These are phyloP conservation scores for Leptographium procerum DNA, from an alignment of 2,329 filamentous ascomycete genomes.

Conservation along the genomic window DNA sequence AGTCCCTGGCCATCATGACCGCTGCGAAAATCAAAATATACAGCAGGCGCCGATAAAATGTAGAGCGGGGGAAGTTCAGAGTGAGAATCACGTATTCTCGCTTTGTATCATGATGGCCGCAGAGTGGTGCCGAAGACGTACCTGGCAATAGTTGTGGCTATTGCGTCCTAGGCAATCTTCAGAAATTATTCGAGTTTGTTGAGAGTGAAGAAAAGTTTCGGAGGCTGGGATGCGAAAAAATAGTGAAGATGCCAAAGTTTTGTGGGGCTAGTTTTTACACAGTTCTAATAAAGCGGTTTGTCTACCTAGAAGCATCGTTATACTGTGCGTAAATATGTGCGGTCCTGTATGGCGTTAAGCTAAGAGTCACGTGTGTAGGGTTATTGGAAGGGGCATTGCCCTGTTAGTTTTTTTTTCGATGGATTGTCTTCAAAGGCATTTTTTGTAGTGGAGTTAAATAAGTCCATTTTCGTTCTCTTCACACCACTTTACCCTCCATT, in stretches of 20 bases:
- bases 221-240: background rate
- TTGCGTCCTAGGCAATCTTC: slow-evolving; percentile 18
- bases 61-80: background rate
- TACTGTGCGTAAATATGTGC: background rate
- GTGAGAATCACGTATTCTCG: background rate
- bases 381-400: background rate
- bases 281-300: background rate
- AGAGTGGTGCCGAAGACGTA: slow-evolving; percentile 14
- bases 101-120: background rate
- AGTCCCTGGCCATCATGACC: slow-evolving; percentile 1
- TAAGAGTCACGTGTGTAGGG: background rate
- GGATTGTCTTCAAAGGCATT: background rate
- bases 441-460: background rate
- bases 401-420: background rate
- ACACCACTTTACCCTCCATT: slow-evolving; percentile 2
- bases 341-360: background rate
- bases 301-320: no score
- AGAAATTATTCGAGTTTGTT: slow-evolving; percentile 11
- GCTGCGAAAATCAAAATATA: background rate
- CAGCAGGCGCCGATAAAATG: background rate
- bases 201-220: slow-evolving; percentile 1
- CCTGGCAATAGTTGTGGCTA: slow-evolving; percentile 15
- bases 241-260: background rate
- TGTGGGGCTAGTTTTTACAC: background rate
- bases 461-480: background rate